Conservation (phyloP, 176 grass and related monocot species). For the Alopecurus myosuroides region DNA sequence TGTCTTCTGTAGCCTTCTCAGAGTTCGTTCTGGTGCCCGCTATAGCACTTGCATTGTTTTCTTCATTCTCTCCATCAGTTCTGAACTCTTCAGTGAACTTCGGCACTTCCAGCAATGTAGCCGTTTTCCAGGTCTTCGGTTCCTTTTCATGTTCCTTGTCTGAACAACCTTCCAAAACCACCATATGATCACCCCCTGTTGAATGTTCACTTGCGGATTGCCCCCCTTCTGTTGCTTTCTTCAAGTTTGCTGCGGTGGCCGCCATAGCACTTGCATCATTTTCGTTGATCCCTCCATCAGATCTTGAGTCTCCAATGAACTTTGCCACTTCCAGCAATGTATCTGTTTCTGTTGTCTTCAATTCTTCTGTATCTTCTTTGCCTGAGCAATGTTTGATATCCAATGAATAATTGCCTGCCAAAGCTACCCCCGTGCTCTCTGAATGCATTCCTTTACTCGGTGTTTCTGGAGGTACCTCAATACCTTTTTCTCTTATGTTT, state of each 20-base stretch:
- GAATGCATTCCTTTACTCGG: background rate
- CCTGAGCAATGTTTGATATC: background rate
- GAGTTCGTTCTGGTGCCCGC: background rate
- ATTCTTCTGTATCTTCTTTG: background rate
- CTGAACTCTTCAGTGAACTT: background rate
- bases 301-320: background rate
- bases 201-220: background rate
- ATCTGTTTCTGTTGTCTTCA: background rate
- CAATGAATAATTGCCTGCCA: background rate
- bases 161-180: background rate
- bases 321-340: background rate
- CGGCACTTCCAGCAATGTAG: background rate
- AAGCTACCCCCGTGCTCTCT: background rate
- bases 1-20: background rate
- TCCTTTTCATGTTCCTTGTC: conserved; percentile 3
- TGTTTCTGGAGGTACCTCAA: conserved; percentile 13
- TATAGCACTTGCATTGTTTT: conserved; percentile 7
- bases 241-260: background rate
- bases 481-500: background rate
- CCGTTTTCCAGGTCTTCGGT: background rate
- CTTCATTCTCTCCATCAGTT: conserved; percentile 11
- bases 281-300: background rate
- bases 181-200: background rate
- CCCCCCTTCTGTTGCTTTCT: background rate
- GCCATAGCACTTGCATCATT: background rate